Conservation (phyloP, 495 filamentous ascomycete genomes). For the Neurospora sp. region DNA sequence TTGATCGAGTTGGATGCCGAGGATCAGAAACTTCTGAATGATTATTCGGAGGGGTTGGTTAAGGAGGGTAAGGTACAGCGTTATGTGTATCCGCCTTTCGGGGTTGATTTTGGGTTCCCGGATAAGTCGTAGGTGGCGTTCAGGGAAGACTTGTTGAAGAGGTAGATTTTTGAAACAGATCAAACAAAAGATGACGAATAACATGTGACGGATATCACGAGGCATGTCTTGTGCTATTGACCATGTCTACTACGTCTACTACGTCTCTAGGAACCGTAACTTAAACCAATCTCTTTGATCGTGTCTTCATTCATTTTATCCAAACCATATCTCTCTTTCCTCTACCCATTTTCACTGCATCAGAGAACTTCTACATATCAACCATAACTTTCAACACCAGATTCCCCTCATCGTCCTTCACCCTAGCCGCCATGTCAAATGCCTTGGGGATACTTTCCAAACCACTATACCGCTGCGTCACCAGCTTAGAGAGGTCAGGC, state of each 20-base stretch:
- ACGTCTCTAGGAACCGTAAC: not conserved
- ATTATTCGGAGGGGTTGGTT: constrained; percentile 47
- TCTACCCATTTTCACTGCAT: not conserved
- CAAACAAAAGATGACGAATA: not conserved
- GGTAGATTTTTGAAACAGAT: not conserved
- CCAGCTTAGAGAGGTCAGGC: constrained; percentile 48
- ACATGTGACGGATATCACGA: not conserved
- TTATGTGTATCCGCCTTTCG: constrained; percentile 72
- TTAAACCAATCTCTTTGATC: not conserved
- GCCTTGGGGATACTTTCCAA: constrained; percentile 34
- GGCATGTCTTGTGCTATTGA: not conserved
- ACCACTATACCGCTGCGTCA: constrained; percentile 57
- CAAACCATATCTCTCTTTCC: not conserved
- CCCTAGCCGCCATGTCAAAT: constrained; percentile 41
- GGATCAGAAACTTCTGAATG: constrained; percentile 54
- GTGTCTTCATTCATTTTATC: not conserved
- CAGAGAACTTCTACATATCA: constrained; percentile 23
- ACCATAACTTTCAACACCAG: constrained; percentile 47
- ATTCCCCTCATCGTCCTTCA: constrained; percentile 41
- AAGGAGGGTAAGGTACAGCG: constrained; percentile 52
- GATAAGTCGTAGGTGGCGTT: constrained; percentile 42
- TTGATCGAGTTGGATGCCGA: constrained; percentile 55
- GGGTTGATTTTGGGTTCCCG: constrained; percentile 66
- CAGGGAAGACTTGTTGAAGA: not conserved
- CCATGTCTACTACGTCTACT: not conserved